phyloP scores from a whole-genome alignment of 495 filamentous ascomycete species.

The Neurospora sp. region DNA sequence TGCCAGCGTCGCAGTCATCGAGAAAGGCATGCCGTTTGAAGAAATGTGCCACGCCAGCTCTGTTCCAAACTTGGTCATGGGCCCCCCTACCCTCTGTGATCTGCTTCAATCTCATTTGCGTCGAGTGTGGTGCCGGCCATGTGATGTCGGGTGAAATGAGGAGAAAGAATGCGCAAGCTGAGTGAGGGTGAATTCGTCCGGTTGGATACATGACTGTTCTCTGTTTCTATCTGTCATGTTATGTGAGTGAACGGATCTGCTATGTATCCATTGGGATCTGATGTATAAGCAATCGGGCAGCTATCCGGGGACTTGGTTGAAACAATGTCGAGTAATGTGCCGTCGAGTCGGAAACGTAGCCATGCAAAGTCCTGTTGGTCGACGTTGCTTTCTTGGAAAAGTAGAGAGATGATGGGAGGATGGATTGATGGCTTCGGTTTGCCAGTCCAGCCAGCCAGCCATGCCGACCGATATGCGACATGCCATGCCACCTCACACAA shows the following conservation, averaged over 20 bases:
- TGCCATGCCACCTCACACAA: not conserved
- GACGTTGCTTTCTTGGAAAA: not conserved
- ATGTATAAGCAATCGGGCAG: not conserved
- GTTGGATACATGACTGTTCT: not conserved
- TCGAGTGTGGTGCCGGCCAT: not conserved
- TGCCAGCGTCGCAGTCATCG: conserved; percentile 3
- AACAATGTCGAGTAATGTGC: not conserved
- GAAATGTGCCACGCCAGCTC: not conserved
- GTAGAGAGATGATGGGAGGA: not conserved
- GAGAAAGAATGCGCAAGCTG: not conserved
- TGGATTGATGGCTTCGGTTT: not conserved
- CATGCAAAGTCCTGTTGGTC: not conserved
- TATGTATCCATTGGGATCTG: not conserved
- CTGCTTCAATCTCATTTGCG: not conserved
- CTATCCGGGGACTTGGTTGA: not conserved
- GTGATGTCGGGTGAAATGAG: not conserved
- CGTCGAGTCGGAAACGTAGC: not conserved
- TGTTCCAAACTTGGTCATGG: not conserved
- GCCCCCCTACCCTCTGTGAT: not conserved
- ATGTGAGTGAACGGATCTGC: not conserved
- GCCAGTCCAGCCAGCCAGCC: not conserved
- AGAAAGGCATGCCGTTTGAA: not conserved
- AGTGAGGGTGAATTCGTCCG: not conserved
- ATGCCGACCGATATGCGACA: not conserved
- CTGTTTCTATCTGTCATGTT: not conserved